Percentiles rank a stretch among this genome's conserved stretches.
phyloP scores from a whole-genome alignment of 305 asterid genomes.

The Petunia hybrid region DNA sequence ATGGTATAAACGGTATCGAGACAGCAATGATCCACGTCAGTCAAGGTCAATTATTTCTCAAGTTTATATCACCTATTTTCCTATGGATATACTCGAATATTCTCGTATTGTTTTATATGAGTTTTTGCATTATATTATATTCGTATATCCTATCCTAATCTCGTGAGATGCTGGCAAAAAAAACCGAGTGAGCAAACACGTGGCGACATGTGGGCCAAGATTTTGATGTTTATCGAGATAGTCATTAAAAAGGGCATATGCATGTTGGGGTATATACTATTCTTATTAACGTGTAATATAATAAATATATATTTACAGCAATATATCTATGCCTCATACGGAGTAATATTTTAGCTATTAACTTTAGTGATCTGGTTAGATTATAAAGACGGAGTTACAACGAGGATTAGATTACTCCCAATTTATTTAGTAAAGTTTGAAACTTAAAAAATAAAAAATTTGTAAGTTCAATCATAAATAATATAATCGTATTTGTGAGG shows the following conservation, averaged over 20 bases:
- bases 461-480: no score
- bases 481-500: no score
- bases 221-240: conserved; percentile 42
- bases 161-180: background rate
- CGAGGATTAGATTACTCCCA: no score
- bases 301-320: background rate
- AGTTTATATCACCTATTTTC: conserved; percentile 41
- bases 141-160: conserved; percentile 24
- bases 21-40: conserved; percentile 93
- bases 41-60: background rate
- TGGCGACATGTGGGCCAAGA: conserved; percentile 32
- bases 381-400: no score
- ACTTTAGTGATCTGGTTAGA: no score
- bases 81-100: conserved; percentile 78
- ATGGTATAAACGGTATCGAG: background rate
- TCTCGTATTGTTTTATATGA: conserved; percentile 24
- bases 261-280: background rate
- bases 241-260: background rate
- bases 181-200: background rate
- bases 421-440: no score
- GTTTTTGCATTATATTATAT: background rate
- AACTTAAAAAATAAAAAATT: no score
- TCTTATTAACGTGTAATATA: no score
- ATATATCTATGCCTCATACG: background rate
- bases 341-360: no score